Evolutionary conservation across 2,329 filamentous ascomycete genomes (phyloP), one percentile per base, ranked within the genome.

Genomic region (Pseudofabraea citricarpa): DNA sequence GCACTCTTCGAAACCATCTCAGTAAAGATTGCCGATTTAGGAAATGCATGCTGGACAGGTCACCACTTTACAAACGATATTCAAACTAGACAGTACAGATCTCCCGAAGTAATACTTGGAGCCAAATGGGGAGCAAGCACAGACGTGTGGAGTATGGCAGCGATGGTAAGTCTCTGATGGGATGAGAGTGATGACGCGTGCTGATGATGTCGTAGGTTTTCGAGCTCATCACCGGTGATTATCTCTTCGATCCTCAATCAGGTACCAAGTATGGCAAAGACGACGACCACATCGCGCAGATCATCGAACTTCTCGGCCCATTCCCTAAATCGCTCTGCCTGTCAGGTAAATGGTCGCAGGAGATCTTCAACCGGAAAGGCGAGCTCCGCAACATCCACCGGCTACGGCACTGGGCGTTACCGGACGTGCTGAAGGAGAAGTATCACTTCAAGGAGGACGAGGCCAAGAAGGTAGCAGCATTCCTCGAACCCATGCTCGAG

Each of bases 51-150:
- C 71, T 98, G 93, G 93, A 90, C 95, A 21, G 90, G 90, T 53
- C 93, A 98, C 63, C 93, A 98, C 67, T 98, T 98, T 68, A 98
- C 93, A 61, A 96, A 98, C 63, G 93, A 98, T 64, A 98, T 98
- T 58, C 93, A 98, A 65, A 98, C 93, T 7, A 79, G 93, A 59
- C 93, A 98, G 68, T 98, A 98, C 66, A 79, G 93, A 45, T 97
- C 93, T 2, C 93, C 93, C 1, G 93, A 98, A 67, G 93, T 98
- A 44, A 97, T 98, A 48, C 72, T 98, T 16, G 93, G 93, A 29
- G 82, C 90, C 3, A 97, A 97, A 72, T 98, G 93, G 93, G 93
- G 93, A 54, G 93, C 93, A n/a, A 97, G 91, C 63, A 97, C 93
- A 2, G 93, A 98, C 67, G 87, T 97, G 6, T 98, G 93, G 93